Evolutionary conservation across 148 eudicot genomes (phyloP), one percentile per base, ranked within the genome.

Genomic region (Fagopyrum tataricum): DNA sequence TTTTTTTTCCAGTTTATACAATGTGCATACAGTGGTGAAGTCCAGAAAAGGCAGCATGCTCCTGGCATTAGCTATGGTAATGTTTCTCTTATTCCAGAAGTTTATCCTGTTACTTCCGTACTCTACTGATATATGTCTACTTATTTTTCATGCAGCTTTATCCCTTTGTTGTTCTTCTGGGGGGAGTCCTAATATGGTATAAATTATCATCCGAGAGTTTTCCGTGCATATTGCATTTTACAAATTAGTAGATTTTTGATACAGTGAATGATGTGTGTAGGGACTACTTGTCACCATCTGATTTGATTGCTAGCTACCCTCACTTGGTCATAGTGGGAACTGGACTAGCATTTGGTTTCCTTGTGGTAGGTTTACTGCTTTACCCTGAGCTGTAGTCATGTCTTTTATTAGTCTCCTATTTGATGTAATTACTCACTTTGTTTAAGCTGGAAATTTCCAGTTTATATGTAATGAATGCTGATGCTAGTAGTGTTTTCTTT

Each of bases 281-380:
- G 99, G 91, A 90, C 76, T 88, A 87, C 73, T 76, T 95, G 80
- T 95, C 99, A 76, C 90, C 97, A 8, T 58, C 78, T 75, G 85
- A 92, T 86, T 72, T 92, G 39, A 76, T 88, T 23, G 81, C 79
- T 62, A 84, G 73, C 80, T 95, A 95, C 74, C 99, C 97, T 11
- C 93, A 92, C 82, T 75, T 91, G 70, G 82, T 92, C 74, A 72
- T 95, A 66, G n/a, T 87, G 79, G 94, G 99, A 81, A 84, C 88
- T 74, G 99, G 99, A 64, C 96, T 91, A 73, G 91, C 96, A 67
- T 95, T 95, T 82, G 99, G 97, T 44, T 95, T 92, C 73, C 92
- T 91, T 74, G 99, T 95, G 92, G 99, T 95, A 83, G 82, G 85
- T 77, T 31, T n/a, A 73, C 70, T 58, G n/a, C 51, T 72, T 31